Base-by-base conservation (phyloP, 805 yeast genomes). In the Candida succiphila region DNA sequence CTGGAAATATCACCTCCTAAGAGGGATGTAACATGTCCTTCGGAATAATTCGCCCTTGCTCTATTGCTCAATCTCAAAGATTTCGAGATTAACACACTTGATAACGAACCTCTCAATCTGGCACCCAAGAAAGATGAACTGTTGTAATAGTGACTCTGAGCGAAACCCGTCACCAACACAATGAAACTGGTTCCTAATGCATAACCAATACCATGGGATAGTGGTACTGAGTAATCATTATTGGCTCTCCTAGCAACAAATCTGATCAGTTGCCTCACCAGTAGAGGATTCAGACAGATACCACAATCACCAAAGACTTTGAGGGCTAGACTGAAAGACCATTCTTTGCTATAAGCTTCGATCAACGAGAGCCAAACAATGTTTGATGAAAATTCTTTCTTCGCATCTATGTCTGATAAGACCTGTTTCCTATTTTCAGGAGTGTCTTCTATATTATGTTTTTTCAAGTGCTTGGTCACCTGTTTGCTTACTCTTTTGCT, bases 1-100 rank as follows among this genome's bases (percentile, higher is more conserved):
- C 95, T 73, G 13, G 88, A 70, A 25, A 86, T 61, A 51, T 87
- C 96, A 2, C 94, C 77, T 40, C 92, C 83, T 52, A 86, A 70
- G 52, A 85, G 57, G 8, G 87, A 75, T 20, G 94, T 83, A 36
- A 87, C 69, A 38, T 70, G 73, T 27, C 89, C 79, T 18, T 74
- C 66, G 1, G 94, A 78, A 47, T 59, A 83, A 38, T 68, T 61
- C 41, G 69, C 69, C 34, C 68, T 69, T 3, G 88, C 70, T 31
- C 61, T 63, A 9, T 75, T 67, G 37, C 76, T 71, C 13, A 86
- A 60, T 35, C 51, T 61, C 43, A 84, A 72, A 12, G 88, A 68
- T 52, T 87, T 87, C 35, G 71, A 72, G 37, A 82, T 64, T 16
- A 84, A 63, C 7, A 80, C 76, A 38, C 81, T 78, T 4, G 85